A percentile compares a stretch with the other conserved stretches of the same genome.
These are phyloP conservation scores for Bipolaris cookei DNA, from an alignment of 2,329 filamentous ascomycete genomes.

Conservation along the genomic window DNA sequence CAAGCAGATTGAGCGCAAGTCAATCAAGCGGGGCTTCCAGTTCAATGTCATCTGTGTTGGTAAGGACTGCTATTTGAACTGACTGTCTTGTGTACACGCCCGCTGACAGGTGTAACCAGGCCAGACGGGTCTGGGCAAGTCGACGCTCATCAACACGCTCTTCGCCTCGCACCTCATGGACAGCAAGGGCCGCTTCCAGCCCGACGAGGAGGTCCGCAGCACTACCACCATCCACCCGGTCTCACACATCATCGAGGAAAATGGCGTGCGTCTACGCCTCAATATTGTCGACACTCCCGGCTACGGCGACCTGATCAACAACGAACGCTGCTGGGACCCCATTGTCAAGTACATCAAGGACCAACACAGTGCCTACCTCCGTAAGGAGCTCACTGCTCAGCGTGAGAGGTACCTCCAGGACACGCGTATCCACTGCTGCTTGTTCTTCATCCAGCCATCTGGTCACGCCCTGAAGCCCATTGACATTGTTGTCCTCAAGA, in stretches of 20 bases:
- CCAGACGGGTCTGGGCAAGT: conserved; percentile 98
- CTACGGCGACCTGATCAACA: conserved; percentile 98
- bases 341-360: conserved; percentile 99
- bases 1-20: conserved; percentile 98
- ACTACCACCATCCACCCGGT: conserved; percentile 98
- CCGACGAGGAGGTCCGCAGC: conserved; percentile 89
- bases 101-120: conserved; percentile 60
- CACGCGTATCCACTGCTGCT: conserved; percentile 97
- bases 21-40: conserved; percentile 98
- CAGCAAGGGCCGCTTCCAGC: conserved; percentile 92
- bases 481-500: conserved; percentile 99
- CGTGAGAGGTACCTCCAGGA: conserved; percentile 99
- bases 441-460: conserved; percentile 99
- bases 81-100: background rate
- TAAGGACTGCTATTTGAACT: conserved; percentile 61
- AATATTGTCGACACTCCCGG: conserved; percentile 99
- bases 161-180: conserved; percentile 99
- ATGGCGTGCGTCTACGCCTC: conserved; percentile 92
- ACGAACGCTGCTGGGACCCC: conserved; percentile 99
- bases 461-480: conserved; percentile 99
- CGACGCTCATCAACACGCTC: conserved; percentile 99
- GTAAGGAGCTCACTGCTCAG: conserved; percentile 99
- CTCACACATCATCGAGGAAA: conserved; percentile 99
- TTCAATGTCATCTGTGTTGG: conserved; percentile 99
- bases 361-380: conserved; percentile 98